Percentiles rank a stretch among this genome's conserved stretches.
Conservation (phyloP, 345 rosid species). For the Salix arbutifolia region DNA sequence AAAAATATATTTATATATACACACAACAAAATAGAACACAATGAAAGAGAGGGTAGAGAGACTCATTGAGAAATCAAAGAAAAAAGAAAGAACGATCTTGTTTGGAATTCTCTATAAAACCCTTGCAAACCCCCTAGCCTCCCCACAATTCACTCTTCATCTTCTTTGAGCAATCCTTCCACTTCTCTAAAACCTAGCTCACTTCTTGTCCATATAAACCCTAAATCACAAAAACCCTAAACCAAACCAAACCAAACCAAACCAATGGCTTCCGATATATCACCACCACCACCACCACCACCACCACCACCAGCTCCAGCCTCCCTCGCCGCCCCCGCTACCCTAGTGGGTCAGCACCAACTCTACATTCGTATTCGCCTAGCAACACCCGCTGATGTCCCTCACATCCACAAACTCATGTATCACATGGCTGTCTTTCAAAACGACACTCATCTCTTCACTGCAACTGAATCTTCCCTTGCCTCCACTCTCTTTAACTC, state of each 20-base stretch:
- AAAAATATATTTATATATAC: too few relatives aligned
- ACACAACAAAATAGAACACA: too few relatives aligned
- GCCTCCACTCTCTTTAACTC: slow-evolving; percentile 57
- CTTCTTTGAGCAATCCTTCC: too few relatives aligned
- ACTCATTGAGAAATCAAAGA: neutral
- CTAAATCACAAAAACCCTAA: neutral
- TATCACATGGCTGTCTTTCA: slow-evolving; percentile 72
- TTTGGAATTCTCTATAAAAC: too few relatives aligned
- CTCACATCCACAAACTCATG: slow-evolving; percentile 76
- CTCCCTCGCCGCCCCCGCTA: slow-evolving; percentile 27
- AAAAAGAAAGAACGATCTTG: neutral
- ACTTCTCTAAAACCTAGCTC: too few relatives aligned
- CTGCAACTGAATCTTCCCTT: slow-evolving; percentile 79
- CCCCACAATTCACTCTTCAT: too few relatives aligned
- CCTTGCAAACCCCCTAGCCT: too few relatives aligned
- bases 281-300: slow-evolving; percentile 59
- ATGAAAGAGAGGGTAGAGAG: too few relatives aligned
- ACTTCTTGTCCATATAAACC: too few relatives aligned
- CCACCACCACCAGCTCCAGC: slow-evolving; percentile 56
- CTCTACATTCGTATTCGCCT: slow-evolving; percentile 76
- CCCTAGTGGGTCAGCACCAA: slow-evolving; percentile 30
- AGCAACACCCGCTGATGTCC: slow-evolving; percentile 63
- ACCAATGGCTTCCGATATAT: slow-evolving; percentile 59
- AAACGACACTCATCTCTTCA: slow-evolving; percentile 57
- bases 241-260: neutral